Evolutionary conservation across 129 eudicot genomes (phyloP), one percentile per base, ranked within the genome.

Genomic region (Tagetes erecta): DNA sequence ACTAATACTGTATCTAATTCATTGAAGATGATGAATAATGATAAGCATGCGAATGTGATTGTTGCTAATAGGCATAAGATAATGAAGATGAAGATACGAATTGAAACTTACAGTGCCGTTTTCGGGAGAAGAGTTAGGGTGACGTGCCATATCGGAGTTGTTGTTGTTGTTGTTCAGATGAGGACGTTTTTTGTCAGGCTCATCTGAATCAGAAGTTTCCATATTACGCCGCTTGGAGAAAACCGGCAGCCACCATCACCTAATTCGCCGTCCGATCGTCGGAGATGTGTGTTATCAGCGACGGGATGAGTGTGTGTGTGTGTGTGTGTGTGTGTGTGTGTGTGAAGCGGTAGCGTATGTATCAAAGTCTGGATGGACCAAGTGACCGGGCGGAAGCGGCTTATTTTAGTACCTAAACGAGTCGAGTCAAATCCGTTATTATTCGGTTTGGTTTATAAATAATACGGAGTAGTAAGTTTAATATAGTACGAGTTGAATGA

Each of bases 111-210:
- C 91, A 53, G 86, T 76, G 81, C 81, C 76, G 52, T 81, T 86
- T 45, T 86, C 88, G 36, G 92, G 92, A 68, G 92, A 80, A 80
- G 87, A 49, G 40, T 67, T 60, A 31, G 92, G 83, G 79, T 86
- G 91, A 59, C 96, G 96, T 72, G 96, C 96, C 96, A 89, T 89
- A 37, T 74, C 34, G 37, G 56, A 41, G 68, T 60, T 70, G 82
- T 78, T 75, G 30, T 12, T 13, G 30, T 20, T 20, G 27, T 20
- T 20, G 27, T 20, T 20, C 74, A 80, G 79, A 83, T 82, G 89
- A 59, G 87, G 84, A 31, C 84, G 84, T 69, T 87, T 90, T 77
- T 82, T 85, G 36, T 82, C 81, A 14, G 86, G 89, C 72, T 84
- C 89, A 69, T 79, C 91, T 42, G 91, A 81, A 63, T 82, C 87